Conservation (phyloP, 192 early-diverging fungal genomes). For the Cetraspora pellucida region DNA sequence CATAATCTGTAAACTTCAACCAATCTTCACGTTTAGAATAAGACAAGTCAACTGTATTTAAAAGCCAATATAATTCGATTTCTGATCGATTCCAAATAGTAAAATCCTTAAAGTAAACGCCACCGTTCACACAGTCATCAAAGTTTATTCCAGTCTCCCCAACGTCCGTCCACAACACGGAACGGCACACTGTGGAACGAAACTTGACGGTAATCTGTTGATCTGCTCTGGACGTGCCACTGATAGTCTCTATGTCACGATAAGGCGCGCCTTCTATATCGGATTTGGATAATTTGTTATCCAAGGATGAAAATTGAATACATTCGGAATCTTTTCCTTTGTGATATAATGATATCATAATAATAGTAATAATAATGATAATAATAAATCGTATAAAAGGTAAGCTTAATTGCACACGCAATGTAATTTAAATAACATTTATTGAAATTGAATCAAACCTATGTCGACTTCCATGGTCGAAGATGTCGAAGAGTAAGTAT, state of each 20-base stretch:
- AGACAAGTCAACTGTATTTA: slow-evolving; percentile 71
- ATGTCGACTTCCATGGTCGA: no score
- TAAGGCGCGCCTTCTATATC: slow-evolving; percentile 1
- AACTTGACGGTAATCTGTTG: slow-evolving; percentile 73
- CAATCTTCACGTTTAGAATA: slow-evolving; percentile 59
- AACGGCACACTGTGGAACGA: slow-evolving; percentile 83
- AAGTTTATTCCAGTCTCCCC: slow-evolving; percentile 89
- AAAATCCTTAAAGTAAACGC: slow-evolving; percentile 89
- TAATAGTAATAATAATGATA: slow-evolving; percentile 23
- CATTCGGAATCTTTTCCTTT: no score
- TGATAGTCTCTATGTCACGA: slow-evolving; percentile 18
- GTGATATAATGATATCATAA: no score
- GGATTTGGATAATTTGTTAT: background rate
- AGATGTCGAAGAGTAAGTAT: background rate
- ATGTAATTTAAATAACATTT: no score
- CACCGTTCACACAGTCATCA: slow-evolving; percentile 91
- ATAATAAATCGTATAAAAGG: no score
- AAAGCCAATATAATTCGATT: slow-evolving; percentile 87
- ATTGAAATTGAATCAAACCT: no score
- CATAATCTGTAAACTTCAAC: slow-evolving; percentile 77
- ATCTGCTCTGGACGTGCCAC: slow-evolving; percentile 45
- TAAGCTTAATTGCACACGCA: background rate
- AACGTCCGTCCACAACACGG: slow-evolving; percentile 90
- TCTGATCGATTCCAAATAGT: slow-evolving; percentile 87
- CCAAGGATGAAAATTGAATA: background rate